Evolutionary conservation across 2,329 filamentous ascomycete genomes (phyloP), one percentile per base, ranked within the genome.

Genomic region (Phialophora tarda): DNA sequence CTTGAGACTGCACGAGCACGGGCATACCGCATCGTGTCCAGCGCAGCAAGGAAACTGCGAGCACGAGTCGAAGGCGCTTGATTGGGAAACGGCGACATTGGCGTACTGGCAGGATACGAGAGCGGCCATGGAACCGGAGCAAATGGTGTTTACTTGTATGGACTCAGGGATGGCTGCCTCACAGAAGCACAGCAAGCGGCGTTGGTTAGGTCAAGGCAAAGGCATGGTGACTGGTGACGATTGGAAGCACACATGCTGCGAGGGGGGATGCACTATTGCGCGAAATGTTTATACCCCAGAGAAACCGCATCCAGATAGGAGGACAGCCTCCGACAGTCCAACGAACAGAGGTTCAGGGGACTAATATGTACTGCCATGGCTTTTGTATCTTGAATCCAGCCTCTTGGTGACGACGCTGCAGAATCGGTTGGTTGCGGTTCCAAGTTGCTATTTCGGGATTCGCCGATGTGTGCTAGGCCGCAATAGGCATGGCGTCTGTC

Each of bases 11-110:
- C 69, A 34, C 69, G 69, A 60, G 59, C 28, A 14, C 34, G 65
- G 26, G 69, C 68, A 28, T 61, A 62, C 23, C 63, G 64, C 17
- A 63, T 71, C 12, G 60, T 71, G 34, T 47, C 63, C 30, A 64
- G 62, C 21, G 63, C 65, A 17, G 55, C 62, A 28, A 44, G 24
- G 17, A 59, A 41, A 48, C 12, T 67, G 26, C 41, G 47, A n/a
- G 53, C 59, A 14, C 41, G 48, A 50, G 59, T 44, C 23, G 57
- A 10, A 23, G 34, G 11, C 21, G 44, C 8, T n/a, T 57, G 38
- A 59, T 5, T 8, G 21, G 21, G 41, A 41, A 63, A 23, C 5
- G 26, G 34, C 51, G 57, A 28, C 28, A 61, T 11, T n/a, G 30
- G 23, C n/a, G n/a, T 7, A 6, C 38, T 28, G 48, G n/a, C 23